phyloP scores from a whole-genome alignment of 345 rosid species.

The Bruguiera sexangula region DNA sequence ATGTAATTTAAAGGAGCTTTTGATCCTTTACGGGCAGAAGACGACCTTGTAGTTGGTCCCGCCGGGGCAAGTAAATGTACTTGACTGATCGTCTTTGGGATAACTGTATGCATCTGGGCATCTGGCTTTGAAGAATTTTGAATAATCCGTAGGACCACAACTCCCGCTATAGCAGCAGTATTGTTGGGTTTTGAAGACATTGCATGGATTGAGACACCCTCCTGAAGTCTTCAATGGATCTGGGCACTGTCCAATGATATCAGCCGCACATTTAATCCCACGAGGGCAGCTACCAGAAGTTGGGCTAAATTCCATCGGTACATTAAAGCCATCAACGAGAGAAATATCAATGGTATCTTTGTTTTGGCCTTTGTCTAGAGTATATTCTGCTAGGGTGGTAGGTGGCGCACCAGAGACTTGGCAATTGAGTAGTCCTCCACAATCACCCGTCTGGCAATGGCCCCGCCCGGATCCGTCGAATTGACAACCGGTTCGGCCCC shows the following conservation, averaged over 20 bases:
- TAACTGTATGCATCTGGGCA: constrained; percentile 22
- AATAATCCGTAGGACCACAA: constrained; percentile 11
- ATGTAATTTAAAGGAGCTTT: not conserved
- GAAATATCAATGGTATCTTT: constrained; percentile 13
- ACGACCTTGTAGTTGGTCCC: constrained; percentile 18
- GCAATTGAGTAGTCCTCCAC: constrained; percentile 1
- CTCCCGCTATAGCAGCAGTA: constrained; percentile 11
- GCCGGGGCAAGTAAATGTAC: constrained; percentile 8
- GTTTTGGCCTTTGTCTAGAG: not conserved
- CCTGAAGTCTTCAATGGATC: not conserved
- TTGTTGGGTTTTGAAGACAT: constrained; percentile 9
- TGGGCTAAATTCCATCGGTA: constrained; percentile 23
- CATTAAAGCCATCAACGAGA: constrained; percentile 21
- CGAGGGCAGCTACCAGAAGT: not conserved
- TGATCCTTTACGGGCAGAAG: constrained; percentile 5
- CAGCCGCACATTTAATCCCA: not conserved
- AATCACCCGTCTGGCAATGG: constrained; percentile 15
- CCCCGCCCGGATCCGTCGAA: constrained; percentile 8
- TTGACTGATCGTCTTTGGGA: constrained; percentile 16
- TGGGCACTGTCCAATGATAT: constrained; percentile 13
- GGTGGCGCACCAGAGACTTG: not conserved
- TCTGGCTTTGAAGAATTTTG: constrained; percentile 14
- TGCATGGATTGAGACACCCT: constrained; percentile 17
- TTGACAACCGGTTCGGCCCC: constrained; percentile 24
- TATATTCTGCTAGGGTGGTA: constrained; percentile 11